Base-by-base conservation (phyloP, 2,329 filamentous ascomycete species). In the Rhexocercosporidium sp. region DNA sequence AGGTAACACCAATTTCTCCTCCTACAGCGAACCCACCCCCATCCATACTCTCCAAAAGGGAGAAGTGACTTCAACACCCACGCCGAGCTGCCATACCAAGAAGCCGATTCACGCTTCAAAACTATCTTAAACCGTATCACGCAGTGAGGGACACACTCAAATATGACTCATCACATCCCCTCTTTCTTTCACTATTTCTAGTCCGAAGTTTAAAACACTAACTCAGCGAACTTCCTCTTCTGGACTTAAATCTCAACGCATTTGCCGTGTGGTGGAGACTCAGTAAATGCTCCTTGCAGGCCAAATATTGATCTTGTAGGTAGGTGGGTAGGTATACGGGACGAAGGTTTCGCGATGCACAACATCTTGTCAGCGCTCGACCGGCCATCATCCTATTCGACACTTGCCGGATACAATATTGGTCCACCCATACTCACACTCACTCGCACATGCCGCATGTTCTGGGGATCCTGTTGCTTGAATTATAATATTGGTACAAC, bases 381-480 rank as follows among this genome's bases (percentile, higher is more conserved):
- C 29, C 18, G 11, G n/a, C 16, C 4, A 18, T 44, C 41, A 56
- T 56, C 67, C 67, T 39, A 69, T 69, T 66, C 64, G 64, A 62
- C 27, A 41, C 11, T 49, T 27, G 27, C 25, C 5, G 14, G 27
- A 37, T 37, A 37, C n/a, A n/a, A n/a, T n/a, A n/a, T n/a, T n/a
- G 39, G 39, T 12, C 39, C 39, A 18, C 14, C 39, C 39, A 14
- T 44, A 44, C 8, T 44, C 14, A 5, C n/a, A 9, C 9, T 9
- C 7, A 20, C 18, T 11, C 44, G 18, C n/a, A n/a, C 18, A 20
- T 6, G 12, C 18, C 8, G 8, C 3, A 2, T 22, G 1, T 47
- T 47, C n/a, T 22, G n/a, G n/a, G 20, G 44, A 9, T 47, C 5
- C 44, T n/a, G n/a, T 47, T 47, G 9, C n/a, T 12, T 20, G 9